These are phyloP conservation scores for Colletotrichum sp. DNA, from an alignment of 2,329 filamentous ascomycete species.

Conservation along the genomic window DNA sequence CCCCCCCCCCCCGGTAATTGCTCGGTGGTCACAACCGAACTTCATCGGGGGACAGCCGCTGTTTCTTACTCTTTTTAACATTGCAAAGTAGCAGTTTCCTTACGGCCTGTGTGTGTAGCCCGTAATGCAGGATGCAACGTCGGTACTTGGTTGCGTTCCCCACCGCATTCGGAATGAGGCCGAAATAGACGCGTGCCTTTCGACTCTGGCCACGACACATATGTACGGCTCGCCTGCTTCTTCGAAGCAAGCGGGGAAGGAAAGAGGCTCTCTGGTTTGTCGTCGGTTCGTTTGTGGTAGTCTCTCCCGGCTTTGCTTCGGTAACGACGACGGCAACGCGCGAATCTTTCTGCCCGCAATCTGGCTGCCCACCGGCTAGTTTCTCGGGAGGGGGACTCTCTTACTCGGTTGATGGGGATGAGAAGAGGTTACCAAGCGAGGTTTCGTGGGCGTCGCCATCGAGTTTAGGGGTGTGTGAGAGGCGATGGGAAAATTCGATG, in stretches of 20 bases:
- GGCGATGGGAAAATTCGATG: not conserved
- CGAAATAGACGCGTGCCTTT: not conserved
- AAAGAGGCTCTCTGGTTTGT: not conserved
- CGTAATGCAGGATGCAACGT: not conserved
- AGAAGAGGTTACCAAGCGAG: not conserved
- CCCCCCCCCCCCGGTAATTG: constrained; percentile 3
- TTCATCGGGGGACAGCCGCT: not conserved
- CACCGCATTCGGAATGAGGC: constrained; percentile 16
- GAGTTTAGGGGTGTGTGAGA: not conserved
- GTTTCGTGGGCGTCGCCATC: not conserved
- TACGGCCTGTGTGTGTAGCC: not conserved
- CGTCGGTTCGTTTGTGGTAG: not conserved
- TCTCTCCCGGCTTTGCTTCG: not conserved
- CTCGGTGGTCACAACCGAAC: constrained; percentile 12
- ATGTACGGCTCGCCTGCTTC: not conserved
- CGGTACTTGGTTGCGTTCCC: constrained; percentile 12
- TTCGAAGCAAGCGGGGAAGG: not conserved
- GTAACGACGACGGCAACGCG: not conserved
- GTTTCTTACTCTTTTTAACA: not conserved
- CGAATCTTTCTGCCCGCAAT: not conserved
- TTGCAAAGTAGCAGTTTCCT: not conserved
- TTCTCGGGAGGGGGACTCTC: not conserved
- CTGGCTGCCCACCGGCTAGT: not conserved
- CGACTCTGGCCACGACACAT: not conserved
- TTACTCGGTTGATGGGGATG: not conserved